Evolutionary conservation across 2,329 filamentous ascomycete genomes (phyloP).

Genomic region (Paracamarosporium sp.): DNA sequence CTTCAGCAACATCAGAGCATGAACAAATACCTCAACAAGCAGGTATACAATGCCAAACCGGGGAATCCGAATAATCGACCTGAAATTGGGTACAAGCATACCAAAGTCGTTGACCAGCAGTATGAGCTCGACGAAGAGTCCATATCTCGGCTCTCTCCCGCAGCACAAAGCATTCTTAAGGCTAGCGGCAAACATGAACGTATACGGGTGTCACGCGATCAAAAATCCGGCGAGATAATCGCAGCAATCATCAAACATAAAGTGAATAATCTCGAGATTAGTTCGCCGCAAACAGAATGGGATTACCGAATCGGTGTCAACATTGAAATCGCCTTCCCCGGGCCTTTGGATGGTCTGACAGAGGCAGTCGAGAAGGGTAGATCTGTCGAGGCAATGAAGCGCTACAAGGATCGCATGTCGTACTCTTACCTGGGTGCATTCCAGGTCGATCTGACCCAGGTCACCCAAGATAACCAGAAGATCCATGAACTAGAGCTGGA

Average conservation of each 20-base stretch:
- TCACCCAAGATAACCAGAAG: slow-evolving; percentile 66
- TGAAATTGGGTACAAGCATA: slow-evolving; percentile 80
- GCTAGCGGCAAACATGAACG: slow-evolving; percentile 28
- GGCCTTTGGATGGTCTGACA: slow-evolving; percentile 64
- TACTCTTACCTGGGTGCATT: slow-evolving; percentile 83
- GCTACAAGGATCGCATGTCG: slow-evolving; percentile 88
- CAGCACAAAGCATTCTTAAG: slow-evolving; percentile 65
- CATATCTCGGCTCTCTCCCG: slow-evolving; percentile 49
- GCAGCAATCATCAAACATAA: slow-evolving; percentile 90
- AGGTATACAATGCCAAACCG: slow-evolving; percentile 63
- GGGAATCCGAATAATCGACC: slow-evolving; percentile 55
- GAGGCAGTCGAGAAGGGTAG: slow-evolving; percentile 51
- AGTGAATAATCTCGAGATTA: slow-evolving; percentile 86
- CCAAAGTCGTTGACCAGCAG: slow-evolving; percentile 82
- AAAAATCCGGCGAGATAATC: slow-evolving; percentile 71
- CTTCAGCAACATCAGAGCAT: slow-evolving; percentile 86
- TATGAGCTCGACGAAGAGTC: slow-evolving; percentile 63
- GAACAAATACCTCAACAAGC: slow-evolving; percentile 83
- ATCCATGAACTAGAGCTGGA: slow-evolving; percentile 86
- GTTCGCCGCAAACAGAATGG: slow-evolving; percentile 76
- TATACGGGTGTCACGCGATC: slow-evolving; percentile 71
- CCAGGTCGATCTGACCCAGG: slow-evolving; percentile 92
- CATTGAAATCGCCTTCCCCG: slow-evolving; percentile 84
- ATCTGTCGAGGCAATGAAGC: slow-evolving; percentile 56
- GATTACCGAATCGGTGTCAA: slow-evolving; percentile 96